Evolutionary conservation across 148 eudicot species (phyloP), one percentile per base, ranked within the genome.

Genomic region (Chenopodium album): DNA sequence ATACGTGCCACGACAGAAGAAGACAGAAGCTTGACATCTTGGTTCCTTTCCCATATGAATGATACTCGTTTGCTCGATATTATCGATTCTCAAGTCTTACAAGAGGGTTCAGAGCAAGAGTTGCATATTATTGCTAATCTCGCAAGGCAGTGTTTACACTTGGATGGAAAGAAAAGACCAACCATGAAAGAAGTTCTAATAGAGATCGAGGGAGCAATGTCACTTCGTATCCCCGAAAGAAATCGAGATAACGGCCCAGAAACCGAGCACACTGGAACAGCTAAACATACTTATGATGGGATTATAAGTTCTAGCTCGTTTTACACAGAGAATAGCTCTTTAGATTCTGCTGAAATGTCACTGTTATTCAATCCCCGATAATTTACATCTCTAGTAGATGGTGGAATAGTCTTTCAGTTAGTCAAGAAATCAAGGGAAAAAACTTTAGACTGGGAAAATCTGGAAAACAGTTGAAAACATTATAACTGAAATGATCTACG

Each of bases 91-190:
- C 80, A 48, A 46, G 60, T 84, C 13, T 4, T 75, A 7, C 73
- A 81, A 50, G 81, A 84, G 64, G 77, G 84, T n/a, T 46, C 47
- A 9, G 48, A 81, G 20, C 79, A 81, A n/a, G 78, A 84, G 41
- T 63, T 84, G 29, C 10, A 60, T 26, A 64, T 54, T 0, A 28
- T 78, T 29, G 85, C 82, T n/a, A 67, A 70, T n/a, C 70, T 85
- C 11, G 78, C 85, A 32, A 71, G 6, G 75, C 19, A 71, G 32
- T 85, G 87, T 76, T 60, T 82, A 77, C 76, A 75, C n/a, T n/a
- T 75, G 82, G 54, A 79, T 19, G 87, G 85, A 26, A 82, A 75
- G 48, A 44, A 50, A 63, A 83, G 85, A 56, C 87, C 87, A 7
- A 77, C 81, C 14, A 84, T 84, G 87, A 84, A 84, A 73, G 86